A percentile compares a stretch with the other conserved stretches of the same genome.
Conservation (phyloP, 441 rosid species). For the Erodium moschatum region DNA sequence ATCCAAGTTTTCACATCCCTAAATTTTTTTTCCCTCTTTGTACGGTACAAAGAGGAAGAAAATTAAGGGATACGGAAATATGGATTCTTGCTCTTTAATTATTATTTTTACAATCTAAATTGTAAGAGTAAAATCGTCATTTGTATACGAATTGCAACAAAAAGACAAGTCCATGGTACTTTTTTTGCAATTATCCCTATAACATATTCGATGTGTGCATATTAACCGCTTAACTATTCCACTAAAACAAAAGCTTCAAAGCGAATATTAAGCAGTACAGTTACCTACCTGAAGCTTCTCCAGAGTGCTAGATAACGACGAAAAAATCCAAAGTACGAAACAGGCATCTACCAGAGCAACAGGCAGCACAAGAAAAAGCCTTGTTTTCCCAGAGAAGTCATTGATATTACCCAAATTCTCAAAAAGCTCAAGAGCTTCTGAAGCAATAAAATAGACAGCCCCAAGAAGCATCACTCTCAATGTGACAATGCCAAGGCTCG, state of each 20-base stretch:
- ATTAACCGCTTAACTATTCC: conserved; percentile 6
- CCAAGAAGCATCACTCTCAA: conserved; percentile 27
- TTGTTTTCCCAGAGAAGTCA: conserved; percentile 32
- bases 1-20: too few relatives aligned
- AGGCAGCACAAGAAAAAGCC: conserved; percentile 27
- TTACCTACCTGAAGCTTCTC: conserved; percentile 32
- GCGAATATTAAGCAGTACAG: background rate
- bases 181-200: too few relatives aligned
- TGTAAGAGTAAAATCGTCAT: too few relatives aligned
- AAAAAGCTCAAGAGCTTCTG: conserved; percentile 31
- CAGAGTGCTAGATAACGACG: conserved; percentile 31
- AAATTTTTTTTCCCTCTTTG: too few relatives aligned
- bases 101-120: too few relatives aligned
- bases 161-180: too few relatives aligned
- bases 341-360: conserved; percentile 30
- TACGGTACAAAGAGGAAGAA: too few relatives aligned
- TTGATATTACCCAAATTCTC: conserved; percentile 34
- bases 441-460: conserved; percentile 22
- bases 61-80: too few relatives aligned
- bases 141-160: too few relatives aligned
- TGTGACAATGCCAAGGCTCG: conserved; percentile 29
- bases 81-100: too few relatives aligned
- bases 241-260: background rate
- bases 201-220: background rate
- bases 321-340: conserved; percentile 35